Conservation (phyloP, 2,329 filamentous ascomycete genomes). For the Ceratocystis diversiconidia region DNA sequence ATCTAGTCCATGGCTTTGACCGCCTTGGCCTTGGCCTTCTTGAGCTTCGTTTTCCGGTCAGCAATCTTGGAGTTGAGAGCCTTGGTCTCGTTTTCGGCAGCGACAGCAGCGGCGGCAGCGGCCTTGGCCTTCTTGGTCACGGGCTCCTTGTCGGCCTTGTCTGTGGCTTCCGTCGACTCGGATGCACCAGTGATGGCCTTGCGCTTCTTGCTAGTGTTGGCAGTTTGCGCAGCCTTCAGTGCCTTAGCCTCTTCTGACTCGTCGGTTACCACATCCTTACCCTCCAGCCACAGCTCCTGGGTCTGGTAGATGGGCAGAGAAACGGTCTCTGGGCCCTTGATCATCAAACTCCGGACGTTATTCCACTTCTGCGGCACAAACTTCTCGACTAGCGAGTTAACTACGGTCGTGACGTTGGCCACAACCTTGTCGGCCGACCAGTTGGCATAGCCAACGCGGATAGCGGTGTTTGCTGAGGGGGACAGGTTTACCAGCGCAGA, state of each 20-base stretch:
- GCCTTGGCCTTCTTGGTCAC: conserved; percentile 33
- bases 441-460: conserved; percentile 63
- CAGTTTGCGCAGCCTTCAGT: conserved; percentile 32
- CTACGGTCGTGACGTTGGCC: conserved; percentile 66
- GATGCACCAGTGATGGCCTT: conserved; percentile 30
- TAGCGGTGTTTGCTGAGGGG: conserved; percentile 62
- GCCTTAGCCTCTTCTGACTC: conserved; percentile 37
- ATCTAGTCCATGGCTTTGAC: conserved; percentile 14
- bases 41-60: conserved; percentile 42
- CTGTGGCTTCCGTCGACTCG: conserved; percentile 13
- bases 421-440: conserved; percentile 63
- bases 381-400: conserved; percentile 55
- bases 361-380: conserved; percentile 77
- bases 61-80: conserved; percentile 44
- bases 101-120: conserved; percentile 16
- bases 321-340: conserved; percentile 81
- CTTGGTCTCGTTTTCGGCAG: conserved; percentile 35
- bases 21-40: conserved; percentile 38
- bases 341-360: conserved; percentile 68
- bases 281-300: conserved; percentile 77
- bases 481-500: conserved; percentile 70
- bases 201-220: conserved; percentile 45
- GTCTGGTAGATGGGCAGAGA: conserved; percentile 91
- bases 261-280: conserved; percentile 55
- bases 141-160: conserved; percentile 23